A percentile compares a stretch with the other conserved stretches of the same genome.
These are phyloP conservation scores for Citrus medica DNA, from an alignment of 345 rosid species.

Conservation along the genomic window DNA sequence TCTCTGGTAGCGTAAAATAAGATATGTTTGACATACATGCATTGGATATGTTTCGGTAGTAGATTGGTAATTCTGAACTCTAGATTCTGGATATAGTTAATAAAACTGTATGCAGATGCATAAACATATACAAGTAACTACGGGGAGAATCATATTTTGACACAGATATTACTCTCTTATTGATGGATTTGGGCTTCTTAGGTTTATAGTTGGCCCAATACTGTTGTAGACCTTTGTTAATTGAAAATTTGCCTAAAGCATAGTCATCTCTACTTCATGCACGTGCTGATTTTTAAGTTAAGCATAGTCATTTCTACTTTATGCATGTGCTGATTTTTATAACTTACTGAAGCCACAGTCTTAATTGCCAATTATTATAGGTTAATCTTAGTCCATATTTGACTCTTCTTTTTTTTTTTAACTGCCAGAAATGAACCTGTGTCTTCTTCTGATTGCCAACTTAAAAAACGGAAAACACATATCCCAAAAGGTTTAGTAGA, in stretches of 20 bases:
- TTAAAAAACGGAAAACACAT: constrained; percentile 28
- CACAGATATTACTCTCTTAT: neutral
- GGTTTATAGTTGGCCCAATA: neutral
- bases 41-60: neutral
- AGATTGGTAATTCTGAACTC: no score
- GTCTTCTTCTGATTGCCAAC: constrained; percentile 14
- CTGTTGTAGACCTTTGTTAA: neutral
- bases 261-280: neutral
- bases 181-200: no score
- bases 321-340: neutral
- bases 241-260: neutral
- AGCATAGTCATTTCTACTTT: neutral
- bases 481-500: constrained; percentile 14
- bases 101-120: neutral
- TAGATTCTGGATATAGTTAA: neutral
- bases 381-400: neutral
- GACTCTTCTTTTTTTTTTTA: neutral
- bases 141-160: neutral
- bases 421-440: constrained; percentile 22
- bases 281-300: neutral
- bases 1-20: no score
- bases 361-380: neutral
- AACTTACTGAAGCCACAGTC: neutral
- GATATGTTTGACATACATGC: no score
- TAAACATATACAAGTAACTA: neutral